Evolutionary conservation across 305 asterid genomes (phyloP).

Genomic region (Fraxinus dipetala): DNA sequence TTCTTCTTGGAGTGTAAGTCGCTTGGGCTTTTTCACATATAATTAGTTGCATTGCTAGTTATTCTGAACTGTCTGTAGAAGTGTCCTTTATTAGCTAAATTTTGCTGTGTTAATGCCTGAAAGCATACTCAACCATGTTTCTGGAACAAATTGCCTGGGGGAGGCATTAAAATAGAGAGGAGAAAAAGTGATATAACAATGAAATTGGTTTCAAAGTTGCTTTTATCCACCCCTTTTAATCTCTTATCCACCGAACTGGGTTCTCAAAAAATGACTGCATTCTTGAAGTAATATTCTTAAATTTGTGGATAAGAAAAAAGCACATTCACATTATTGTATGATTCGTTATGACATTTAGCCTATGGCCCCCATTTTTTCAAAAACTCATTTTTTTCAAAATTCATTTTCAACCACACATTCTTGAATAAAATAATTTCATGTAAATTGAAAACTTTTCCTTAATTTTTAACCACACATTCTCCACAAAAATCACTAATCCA

Average conservation of each 20-base stretch:
- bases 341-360: neutral
- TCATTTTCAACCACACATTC: neutral
- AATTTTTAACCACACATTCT: neutral
- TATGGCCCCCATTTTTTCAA: neutral
- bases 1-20: slow-evolving; percentile 97
- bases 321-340: neutral
- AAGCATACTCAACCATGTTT: neutral
- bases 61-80: neutral
- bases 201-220: neutral
- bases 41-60: slow-evolving; percentile 11
- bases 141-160: neutral
- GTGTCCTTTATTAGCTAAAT: neutral
- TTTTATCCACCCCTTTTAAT: neutral
- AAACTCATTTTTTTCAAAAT: too few relatives aligned
- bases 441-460: too few relatives aligned
- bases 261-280: neutral
- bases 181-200: neutral
- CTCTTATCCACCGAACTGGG: neutral
- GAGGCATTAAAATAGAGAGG: neutral
- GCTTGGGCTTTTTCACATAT: slow-evolving; percentile 23
- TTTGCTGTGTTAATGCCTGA: neutral
- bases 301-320: neutral
- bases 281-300: neutral
- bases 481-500: neutral
- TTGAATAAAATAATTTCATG: neutral